A percentile compares a stretch with the other conserved stretches of the same genome.
phyloP scores from a whole-genome alignment of 2,329 filamentous ascomycete species.

The Sphaerulina vaccinii region DNA sequence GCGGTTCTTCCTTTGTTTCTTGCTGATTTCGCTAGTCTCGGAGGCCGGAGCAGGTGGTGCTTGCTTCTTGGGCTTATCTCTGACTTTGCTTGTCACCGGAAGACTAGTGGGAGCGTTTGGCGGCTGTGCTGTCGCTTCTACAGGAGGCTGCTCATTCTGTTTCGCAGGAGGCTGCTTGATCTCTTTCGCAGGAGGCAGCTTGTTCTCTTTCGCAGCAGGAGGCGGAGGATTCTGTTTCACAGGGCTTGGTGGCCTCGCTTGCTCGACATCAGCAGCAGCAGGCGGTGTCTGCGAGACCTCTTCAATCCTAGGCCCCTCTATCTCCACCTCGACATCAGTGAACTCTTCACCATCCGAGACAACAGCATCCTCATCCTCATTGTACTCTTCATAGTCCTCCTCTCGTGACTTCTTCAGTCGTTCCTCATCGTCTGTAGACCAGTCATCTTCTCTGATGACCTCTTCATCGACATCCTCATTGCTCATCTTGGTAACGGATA shows the following conservation, averaged over 20 bases:
- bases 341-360: neutral
- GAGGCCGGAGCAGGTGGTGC: neutral
- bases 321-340: neutral
- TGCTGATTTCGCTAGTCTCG: neutral
- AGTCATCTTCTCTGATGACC: constrained; percentile 16
- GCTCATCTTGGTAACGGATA: neutral
- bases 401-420: neutral
- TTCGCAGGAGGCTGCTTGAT: too few species aligned
- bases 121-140: too few species aligned
- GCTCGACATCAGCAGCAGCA: neutral
- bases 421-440: constrained; percentile 11
- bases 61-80: neutral
- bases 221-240: neutral
- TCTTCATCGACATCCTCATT: constrained; percentile 14
- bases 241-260: neutral
- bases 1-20: neutral
- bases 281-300: neutral
- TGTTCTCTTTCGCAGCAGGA: neutral
- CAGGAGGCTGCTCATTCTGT: too few species aligned
- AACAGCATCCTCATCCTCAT: neutral
- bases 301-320: neutral
- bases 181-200: too few species aligned
- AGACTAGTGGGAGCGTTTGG: neutral
- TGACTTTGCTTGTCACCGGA: neutral
- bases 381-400: constrained; percentile 5